Conservation (phyloP, 208 protist species). For the Trypanosoma rangeli region DNA sequence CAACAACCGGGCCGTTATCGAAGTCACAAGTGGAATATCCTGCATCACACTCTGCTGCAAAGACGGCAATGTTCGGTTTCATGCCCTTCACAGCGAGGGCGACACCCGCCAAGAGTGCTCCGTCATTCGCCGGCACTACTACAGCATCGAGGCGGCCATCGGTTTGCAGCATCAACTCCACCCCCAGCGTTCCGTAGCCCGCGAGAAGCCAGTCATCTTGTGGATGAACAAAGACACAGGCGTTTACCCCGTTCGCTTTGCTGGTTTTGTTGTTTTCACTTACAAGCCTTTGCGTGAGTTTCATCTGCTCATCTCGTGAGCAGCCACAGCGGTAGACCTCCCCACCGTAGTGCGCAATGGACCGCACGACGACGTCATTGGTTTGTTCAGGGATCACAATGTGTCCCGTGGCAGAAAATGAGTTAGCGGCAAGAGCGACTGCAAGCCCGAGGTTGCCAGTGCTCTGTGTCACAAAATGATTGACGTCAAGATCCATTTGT, state of each 20-base stretch:
- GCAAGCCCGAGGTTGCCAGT: conserved; percentile 93
- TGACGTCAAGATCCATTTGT: conserved; percentile 58
- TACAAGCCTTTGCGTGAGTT: conserved; percentile 35
- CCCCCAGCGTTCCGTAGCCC: conserved; percentile 85
- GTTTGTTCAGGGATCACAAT: conserved; percentile 90
- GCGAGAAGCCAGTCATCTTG: conserved; percentile 90
- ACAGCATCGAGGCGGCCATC: conserved; percentile 80
- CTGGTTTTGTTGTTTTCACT: conserved; percentile 39
- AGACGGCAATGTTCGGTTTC: conserved; percentile 85
- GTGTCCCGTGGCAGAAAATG: conserved; percentile 61
- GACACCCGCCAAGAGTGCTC: conserved; percentile 83
- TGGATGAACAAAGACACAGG: conserved; percentile 82
- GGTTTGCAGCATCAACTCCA: conserved; percentile 89
- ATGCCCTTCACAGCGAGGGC: conserved; percentile 90
- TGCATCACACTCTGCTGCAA: conserved; percentile 76
- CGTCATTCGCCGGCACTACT: conserved; percentile 88
- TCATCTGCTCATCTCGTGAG: conserved; percentile 48
- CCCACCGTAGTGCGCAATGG: conserved; percentile 68
- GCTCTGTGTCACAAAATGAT: conserved; percentile 86
- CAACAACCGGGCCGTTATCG: not conserved
- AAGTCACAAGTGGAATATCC: conserved; percentile 8
- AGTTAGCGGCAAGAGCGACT: conserved; percentile 80
- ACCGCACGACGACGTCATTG: conserved; percentile 66
- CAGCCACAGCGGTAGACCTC: conserved; percentile 45
- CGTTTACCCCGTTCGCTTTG: conserved; percentile 44